Conservation (phyloP, 1,284 basidiomycete species). For the Paramarasmius palmivorus region DNA sequence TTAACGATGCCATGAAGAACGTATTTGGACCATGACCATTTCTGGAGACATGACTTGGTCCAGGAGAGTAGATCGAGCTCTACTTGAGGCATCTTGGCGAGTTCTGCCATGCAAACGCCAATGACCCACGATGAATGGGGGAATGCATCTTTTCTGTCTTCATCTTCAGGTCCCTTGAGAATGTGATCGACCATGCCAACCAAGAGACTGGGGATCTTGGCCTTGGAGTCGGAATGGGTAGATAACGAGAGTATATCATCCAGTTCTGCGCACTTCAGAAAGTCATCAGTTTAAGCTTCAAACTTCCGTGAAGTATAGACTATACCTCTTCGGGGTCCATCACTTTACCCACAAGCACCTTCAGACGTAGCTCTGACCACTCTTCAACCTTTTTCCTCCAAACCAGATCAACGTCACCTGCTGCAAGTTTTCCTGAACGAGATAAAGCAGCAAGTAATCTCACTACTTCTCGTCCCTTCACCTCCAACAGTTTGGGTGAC, state of each 20-base stretch:
- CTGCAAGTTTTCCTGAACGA: constrained; percentile 41
- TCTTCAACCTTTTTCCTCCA: constrained; percentile 55
- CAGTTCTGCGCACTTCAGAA: constrained; percentile 42
- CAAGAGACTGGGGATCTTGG: constrained; percentile 44
- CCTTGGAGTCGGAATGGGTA: constrained; percentile 36
- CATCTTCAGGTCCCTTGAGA: constrained; percentile 36
- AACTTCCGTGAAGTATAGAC: constrained; percentile 7
- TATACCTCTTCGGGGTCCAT: constrained; percentile 31
- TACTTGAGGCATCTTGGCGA: constrained; percentile 44
- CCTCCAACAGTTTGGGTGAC: constrained; percentile 45
- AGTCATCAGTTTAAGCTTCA: not conserved
- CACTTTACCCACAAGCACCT: constrained; percentile 28
- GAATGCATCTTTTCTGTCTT: constrained; percentile 8
- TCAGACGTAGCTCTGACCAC: constrained; percentile 41
- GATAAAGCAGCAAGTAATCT: constrained; percentile 52
- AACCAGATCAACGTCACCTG: constrained; percentile 50
- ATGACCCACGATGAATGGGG: constrained; percentile 47
- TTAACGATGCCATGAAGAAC: constrained; percentile 55
- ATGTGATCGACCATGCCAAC: constrained; percentile 48
- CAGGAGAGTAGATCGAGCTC: constrained; percentile 47
- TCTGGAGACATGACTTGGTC: constrained; percentile 42
- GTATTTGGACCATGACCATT: constrained; percentile 61
- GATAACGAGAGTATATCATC: constrained; percentile 53
- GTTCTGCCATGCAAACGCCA: constrained; percentile 45
- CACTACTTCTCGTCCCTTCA: constrained; percentile 40